These are phyloP conservation scores for Vitis riparia DNA, from an alignment of 164 flowering plant species.

Conservation along the genomic window DNA sequence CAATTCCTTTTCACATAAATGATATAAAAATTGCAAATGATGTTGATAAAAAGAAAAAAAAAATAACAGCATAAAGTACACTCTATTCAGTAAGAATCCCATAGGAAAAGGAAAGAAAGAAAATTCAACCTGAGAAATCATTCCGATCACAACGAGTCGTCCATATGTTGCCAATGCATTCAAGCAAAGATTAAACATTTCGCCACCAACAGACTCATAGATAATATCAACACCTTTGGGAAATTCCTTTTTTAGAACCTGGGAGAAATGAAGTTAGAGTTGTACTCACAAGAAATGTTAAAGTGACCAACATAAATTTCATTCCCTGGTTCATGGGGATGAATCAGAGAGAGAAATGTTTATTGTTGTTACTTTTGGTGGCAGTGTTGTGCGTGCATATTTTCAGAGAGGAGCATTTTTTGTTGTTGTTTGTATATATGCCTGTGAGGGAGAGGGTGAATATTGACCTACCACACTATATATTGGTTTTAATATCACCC, in stretches of 20 bases:
- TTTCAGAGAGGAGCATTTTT: too few relatives aligned
- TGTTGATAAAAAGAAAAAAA: background rate
- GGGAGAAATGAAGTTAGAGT: conserved; percentile 12
- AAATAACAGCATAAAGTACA: background rate
- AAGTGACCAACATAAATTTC: background rate
- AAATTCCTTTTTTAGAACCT: conserved; percentile 92
- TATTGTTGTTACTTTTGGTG: too few relatives aligned
- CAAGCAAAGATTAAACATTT: conserved; percentile 86
- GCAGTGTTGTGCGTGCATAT: too few relatives aligned
- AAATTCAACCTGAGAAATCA: conserved; percentile 89
- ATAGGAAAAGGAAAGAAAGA: background rate
- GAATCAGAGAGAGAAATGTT: too few relatives aligned
- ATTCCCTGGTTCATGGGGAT: background rate
- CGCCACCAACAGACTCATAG: conserved; percentile 96
- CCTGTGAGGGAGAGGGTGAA: too few relatives aligned
- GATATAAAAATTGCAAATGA: background rate
- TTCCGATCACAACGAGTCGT: conserved; percentile 88
- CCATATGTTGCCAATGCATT: conserved; percentile 90
- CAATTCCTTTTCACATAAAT: too few relatives aligned
- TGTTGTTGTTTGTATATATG: too few relatives aligned
- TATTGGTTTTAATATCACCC: too few relatives aligned
- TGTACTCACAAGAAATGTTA: background rate
- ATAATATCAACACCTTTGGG: conserved; percentile 90
- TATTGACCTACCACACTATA: too few relatives aligned
- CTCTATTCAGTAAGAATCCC: background rate